Conservation (phyloP, 2,329 filamentous ascomycete genomes). For the Fusarium newnesense region DNA sequence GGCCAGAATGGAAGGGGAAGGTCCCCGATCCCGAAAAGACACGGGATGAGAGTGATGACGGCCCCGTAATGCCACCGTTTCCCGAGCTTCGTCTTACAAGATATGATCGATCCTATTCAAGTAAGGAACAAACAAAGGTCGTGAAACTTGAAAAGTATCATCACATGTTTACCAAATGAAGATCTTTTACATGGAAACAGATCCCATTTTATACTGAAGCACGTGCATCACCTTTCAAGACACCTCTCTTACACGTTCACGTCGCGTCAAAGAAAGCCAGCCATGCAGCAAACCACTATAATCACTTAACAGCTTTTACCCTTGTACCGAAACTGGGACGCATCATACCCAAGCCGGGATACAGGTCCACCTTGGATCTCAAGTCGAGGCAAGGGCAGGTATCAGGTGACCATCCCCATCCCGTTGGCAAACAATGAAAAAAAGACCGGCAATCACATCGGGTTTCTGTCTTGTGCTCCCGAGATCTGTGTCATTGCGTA, state of each 20-base stretch:
- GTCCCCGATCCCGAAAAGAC: slow-evolving; percentile 10
- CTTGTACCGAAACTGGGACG: slow-evolving; percentile 10
- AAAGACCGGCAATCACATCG: slow-evolving; percentile 6
- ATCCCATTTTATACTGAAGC: background rate
- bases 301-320: background rate
- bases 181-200: background rate
- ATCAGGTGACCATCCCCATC: slow-evolving; percentile 27
- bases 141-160: background rate
- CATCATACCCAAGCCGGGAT: slow-evolving; percentile 28
- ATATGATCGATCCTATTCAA: background rate
- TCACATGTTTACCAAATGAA: background rate
- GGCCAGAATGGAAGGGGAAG: slow-evolving; percentile 2
- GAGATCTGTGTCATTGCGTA: background rate
- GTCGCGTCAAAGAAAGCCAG: slow-evolving; percentile 11
- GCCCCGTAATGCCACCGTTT: slow-evolving; percentile 19
- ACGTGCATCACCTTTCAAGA: slow-evolving; percentile 12
- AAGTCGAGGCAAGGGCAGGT: background rate
- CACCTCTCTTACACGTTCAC: slow-evolving; percentile 25
- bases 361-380: slow-evolving; percentile 22
- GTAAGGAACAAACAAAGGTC: background rate
- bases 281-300: slow-evolving; percentile 8
- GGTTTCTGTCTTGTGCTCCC: slow-evolving; percentile 2
- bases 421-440: slow-evolving; percentile 9
- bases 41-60: slow-evolving; percentile 4
- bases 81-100: slow-evolving; percentile 26